phyloP scores from a whole-genome alignment of 148 eudicot species.

The Selenicereus undatus region DNA sequence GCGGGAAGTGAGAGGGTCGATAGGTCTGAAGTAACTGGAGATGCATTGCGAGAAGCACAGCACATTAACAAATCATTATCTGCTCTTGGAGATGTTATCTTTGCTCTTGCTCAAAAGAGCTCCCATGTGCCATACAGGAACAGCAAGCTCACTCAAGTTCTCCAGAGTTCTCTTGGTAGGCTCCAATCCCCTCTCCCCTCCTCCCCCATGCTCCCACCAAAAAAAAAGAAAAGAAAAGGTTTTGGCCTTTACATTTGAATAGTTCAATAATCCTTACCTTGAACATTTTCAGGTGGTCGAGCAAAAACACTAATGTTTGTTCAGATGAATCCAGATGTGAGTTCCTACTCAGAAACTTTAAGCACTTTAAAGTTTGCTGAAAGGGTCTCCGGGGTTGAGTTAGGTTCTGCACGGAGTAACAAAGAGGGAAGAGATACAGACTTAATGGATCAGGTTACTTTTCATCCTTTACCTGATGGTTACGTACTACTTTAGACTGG shows the following conservation, averaged over 20 bases:
- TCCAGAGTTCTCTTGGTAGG: conserved; percentile 65
- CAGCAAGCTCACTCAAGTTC: conserved; percentile 86
- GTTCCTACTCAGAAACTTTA: conserved; percentile 49
- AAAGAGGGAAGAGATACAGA: conserved; percentile 69
- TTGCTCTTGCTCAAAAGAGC: conserved; percentile 61
- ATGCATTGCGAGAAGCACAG: conserved; percentile 66
- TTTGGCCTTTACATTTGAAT: not conserved
- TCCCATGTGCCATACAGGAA: conserved; percentile 73
- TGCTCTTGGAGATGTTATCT: conserved; percentile 73
- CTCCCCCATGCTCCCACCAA: not conserved
- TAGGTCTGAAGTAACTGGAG: conserved; percentile 73
- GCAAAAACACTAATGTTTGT: conserved; percentile 92
- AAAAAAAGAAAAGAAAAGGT: not conserved
- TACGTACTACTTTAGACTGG: not conserved
- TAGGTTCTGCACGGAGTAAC: conserved; percentile 67
- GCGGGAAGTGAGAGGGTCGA: conserved; percentile 83
- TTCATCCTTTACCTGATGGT: not conserved
- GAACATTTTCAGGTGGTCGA: conserved; percentile 54
- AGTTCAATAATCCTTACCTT: not conserved
- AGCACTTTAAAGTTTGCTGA: conserved; percentile 83
- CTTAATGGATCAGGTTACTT: conserved; percentile 60
- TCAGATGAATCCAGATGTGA: conserved; percentile 61
- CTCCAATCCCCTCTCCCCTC: not conserved
- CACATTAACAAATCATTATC: conserved; percentile 76
- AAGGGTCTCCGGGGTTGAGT: conserved; percentile 76